A percentile compares a stretch with the other conserved stretches of the same genome.
Evolutionary conservation across 169 alveolate species (phyloP).

Genomic region (Perkinsus marinus): DNA sequence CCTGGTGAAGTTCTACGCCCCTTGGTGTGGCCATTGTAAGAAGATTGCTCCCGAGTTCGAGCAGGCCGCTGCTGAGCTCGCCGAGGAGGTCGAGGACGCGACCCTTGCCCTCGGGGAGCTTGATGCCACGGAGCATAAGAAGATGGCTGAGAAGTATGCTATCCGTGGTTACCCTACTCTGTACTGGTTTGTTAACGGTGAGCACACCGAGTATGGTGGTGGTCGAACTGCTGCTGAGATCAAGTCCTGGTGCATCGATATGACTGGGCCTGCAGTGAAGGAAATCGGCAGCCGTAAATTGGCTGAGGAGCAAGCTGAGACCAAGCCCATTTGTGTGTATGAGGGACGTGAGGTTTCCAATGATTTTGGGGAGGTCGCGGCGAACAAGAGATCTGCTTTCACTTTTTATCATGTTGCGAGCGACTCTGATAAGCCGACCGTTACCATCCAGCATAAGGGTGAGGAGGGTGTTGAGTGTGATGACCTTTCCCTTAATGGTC

Average conservation of each 20-base stretch:
- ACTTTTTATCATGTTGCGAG: constrained; percentile 1
- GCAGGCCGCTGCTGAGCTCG: constrained; percentile 35
- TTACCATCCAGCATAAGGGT: constrained; percentile 17
- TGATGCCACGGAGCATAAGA: constrained; percentile 30
- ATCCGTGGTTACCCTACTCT: constrained; percentile 29
- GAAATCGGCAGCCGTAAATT: not conserved
- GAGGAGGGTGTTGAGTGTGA: constrained; percentile 28
- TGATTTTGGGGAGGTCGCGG: not conserved
- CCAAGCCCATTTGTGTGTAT: not conserved
- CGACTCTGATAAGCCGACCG: constrained; percentile 14
- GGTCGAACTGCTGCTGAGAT: constrained; percentile 65
- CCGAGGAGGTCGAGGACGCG: constrained; percentile 11
- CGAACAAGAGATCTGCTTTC: not conserved
- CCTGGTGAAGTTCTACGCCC: constrained; percentile 61
- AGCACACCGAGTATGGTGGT: constrained; percentile 39
- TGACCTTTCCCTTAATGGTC: constrained; percentile 30
- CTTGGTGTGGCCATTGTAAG: constrained; percentile 79
- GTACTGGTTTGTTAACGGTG: constrained; percentile 18
- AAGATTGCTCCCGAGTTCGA: constrained; percentile 62
- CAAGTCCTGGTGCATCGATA: constrained; percentile 63
- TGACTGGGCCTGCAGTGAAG: constrained; percentile 66
- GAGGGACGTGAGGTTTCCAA: not conserved
- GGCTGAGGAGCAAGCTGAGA: constrained; percentile 4
- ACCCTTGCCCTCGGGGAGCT: constrained; percentile 21
- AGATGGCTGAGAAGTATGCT: constrained; percentile 4